Evolutionary conservation across 176 grass and related monocot species (phyloP).

Genomic region (Musa troglodytarum): DNA sequence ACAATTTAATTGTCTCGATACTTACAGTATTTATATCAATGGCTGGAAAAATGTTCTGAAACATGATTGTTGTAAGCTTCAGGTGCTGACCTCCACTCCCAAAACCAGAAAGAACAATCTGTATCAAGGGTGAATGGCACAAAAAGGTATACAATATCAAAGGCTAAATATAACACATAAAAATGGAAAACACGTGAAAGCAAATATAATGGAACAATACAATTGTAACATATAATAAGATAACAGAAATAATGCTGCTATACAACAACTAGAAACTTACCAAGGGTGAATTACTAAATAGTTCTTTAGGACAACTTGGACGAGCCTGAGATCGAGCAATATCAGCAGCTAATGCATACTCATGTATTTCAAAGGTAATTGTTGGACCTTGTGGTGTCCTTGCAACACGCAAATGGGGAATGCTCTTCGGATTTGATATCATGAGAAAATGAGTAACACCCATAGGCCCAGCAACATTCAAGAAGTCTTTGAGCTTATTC

Average conservation of each 20-base stretch:
- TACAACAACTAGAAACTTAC: conserved; percentile 23
- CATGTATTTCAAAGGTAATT: conserved; percentile 39
- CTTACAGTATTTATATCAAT: conserved; percentile 55
- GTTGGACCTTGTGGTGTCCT: conserved; percentile 44
- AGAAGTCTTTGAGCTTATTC: conserved; percentile 56
- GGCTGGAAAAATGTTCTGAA: conserved; percentile 45
- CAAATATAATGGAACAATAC: background rate
- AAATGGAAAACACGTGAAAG: background rate
- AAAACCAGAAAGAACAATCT: conserved; percentile 51
- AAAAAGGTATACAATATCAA: background rate
- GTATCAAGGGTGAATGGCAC: background rate
- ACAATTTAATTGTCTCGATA: background rate
- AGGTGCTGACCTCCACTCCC: conserved; percentile 28
- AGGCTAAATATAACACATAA: background rate
- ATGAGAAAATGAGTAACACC: conserved; percentile 66
- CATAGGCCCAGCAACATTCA: conserved; percentile 47
- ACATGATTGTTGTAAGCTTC: conserved; percentile 34
- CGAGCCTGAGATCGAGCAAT: conserved; percentile 48
- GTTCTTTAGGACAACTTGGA: conserved; percentile 44
- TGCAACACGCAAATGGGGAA: conserved; percentile 37
- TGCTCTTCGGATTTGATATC: conserved; percentile 44
- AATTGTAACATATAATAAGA: background rate
- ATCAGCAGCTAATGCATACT: conserved; percentile 38
- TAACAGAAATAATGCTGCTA: background rate
- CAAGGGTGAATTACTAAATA: conserved; percentile 51